A percentile compares a stretch with the other conserved stretches of the same genome.
Conservation (phyloP, 2,329 filamentous ascomycete species). For the Podosphaera aphanis region DNA sequence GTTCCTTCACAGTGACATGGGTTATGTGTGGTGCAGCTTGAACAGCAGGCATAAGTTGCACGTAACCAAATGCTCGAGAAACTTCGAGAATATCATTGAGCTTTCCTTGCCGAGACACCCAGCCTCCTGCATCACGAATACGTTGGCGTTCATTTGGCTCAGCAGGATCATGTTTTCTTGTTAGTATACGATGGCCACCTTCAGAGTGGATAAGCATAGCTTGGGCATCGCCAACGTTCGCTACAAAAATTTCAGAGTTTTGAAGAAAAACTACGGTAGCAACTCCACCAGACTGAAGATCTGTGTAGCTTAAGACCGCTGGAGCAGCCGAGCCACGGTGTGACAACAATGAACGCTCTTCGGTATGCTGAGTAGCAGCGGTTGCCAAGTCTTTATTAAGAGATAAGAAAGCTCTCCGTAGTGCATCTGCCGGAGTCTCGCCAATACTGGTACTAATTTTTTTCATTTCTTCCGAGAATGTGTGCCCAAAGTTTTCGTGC, state of each 20-base stretch:
- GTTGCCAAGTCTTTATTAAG: slow-evolving; percentile 89
- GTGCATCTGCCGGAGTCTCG: slow-evolving; percentile 61
- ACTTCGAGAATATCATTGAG: slow-evolving; percentile 81
- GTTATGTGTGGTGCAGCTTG: slow-evolving; percentile 73
- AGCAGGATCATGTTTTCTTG: slow-evolving; percentile 79
- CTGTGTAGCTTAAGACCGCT: slow-evolving; percentile 65
- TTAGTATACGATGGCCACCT: slow-evolving; percentile 61
- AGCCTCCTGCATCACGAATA: slow-evolving; percentile 84
- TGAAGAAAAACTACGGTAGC: slow-evolving; percentile 81
- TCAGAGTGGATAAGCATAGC: slow-evolving; percentile 87
- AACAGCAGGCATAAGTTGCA: slow-evolving; percentile 75
- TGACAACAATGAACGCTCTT: slow-evolving; percentile 41
- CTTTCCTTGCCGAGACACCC: slow-evolving; percentile 82
- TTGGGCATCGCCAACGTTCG: slow-evolving; percentile 87
- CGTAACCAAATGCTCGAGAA: slow-evolving; percentile 85
- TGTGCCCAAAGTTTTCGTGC: slow-evolving; percentile 80
- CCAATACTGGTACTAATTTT: slow-evolving; percentile 38
- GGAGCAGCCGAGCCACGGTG: slow-evolving; percentile 51
- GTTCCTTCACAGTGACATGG: slow-evolving; percentile 56
- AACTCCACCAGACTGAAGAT: slow-evolving; percentile 72
- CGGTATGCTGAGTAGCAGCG: slow-evolving; percentile 55
- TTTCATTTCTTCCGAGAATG: slow-evolving; percentile 64
- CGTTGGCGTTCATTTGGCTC: slow-evolving; percentile 63
- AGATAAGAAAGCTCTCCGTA: slow-evolving; percentile 65
- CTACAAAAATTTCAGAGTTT: slow-evolving; percentile 74